Base-by-base conservation (phyloP, 2,329 filamentous ascomycete species). In the Phaeosphaeriaceae sp. region DNA sequence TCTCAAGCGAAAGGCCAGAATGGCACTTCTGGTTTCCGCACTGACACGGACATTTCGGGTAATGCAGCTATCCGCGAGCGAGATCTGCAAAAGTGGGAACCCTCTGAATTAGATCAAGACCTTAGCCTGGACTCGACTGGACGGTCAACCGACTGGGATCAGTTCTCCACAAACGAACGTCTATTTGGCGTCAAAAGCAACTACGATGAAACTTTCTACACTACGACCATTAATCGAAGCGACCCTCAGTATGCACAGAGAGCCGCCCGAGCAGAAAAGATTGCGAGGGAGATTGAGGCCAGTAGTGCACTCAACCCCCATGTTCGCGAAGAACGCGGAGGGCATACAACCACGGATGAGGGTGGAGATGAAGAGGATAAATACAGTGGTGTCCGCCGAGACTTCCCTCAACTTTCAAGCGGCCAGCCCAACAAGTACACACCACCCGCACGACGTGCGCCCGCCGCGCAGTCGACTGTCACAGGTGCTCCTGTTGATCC, bases 121-220 rank as follows among this genome's bases (percentile, higher is more conserved):
- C 80, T 89, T 58, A 87, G 88, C 39, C 80, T 97, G 18, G 91
- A 94, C 64, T 84, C 74, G 20, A 66, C 65, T 13, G 72, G 67
- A 21, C 61, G 59, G 37, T 49, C 67, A 48, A 45, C 53, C 6
- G 78, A 76, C 8, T 99, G 94, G 94, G 93, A 99, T 71, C 94
- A 99, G 72, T 99, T 99, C 67, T 89, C 90, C 49, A 87, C 84
- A 55, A 97, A 97, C 67, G 90, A 95, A 74, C 83, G 86, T 47
- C 84, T 91, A 23, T 97, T 96, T 68, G 94, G 94, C 29, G 77
- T 95, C 32, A 90, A 86, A 74, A 94, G 89, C 43, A 91, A 92
- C 64, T 99, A 97, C 70, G 87, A 97, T 67, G 94, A 97, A 75
- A 92, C 90, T 62, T 85, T 94, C 35, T 99, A 99, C 76, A 99